Percentiles rank a stretch among this genome's conserved stretches.
These are phyloP conservation scores for Scheffersomyces lignicola DNA, from an alignment of 1,139 yeast genomes.

Conservation along the genomic window DNA sequence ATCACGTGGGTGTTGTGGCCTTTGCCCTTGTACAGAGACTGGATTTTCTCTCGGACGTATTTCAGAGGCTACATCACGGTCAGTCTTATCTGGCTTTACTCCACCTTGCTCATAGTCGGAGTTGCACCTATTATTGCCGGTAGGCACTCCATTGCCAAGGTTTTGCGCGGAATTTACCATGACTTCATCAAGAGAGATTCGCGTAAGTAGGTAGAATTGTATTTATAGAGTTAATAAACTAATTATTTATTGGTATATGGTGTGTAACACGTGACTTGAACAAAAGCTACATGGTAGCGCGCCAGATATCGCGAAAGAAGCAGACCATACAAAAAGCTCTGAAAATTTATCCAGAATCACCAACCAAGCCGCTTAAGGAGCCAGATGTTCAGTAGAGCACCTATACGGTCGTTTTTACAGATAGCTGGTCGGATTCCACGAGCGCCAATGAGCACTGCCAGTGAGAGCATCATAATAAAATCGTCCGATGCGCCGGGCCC, in stretches of 20 bases:
- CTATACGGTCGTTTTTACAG: not conserved
- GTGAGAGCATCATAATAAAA: slow-evolving; percentile 7
- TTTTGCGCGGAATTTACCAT: slow-evolving; percentile 22
- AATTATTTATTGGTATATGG: no score
- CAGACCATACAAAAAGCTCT: no score
- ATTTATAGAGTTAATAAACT: no score
- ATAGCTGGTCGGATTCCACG: not conserved
- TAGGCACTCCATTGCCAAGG: slow-evolving; percentile 23
- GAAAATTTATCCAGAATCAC: no score
- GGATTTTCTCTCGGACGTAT: slow-evolving; percentile 38
- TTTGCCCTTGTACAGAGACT: slow-evolving; percentile 45
- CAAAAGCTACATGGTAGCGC: no score
- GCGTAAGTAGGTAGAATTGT: not conserved
- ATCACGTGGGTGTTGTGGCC: slow-evolving; percentile 47
- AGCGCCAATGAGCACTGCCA: slow-evolving; percentile 1
- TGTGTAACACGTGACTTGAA: no score
- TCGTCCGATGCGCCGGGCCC: slow-evolving; percentile 16
- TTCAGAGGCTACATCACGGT: slow-evolving; percentile 44
- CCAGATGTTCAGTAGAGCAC: slow-evolving; percentile 1
- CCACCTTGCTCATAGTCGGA: slow-evolving; percentile 32
- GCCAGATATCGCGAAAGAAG: no score
- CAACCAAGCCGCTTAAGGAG: no score
- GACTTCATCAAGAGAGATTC: slow-evolving; percentile 14
- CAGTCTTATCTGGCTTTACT: slow-evolving; percentile 39
- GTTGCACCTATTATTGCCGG: slow-evolving; percentile 40